Evolutionary conservation across 2,329 filamentous ascomycete genomes (phyloP), one percentile per base, ranked within the genome.

Genomic region (Aspergillus calidoustus): DNA sequence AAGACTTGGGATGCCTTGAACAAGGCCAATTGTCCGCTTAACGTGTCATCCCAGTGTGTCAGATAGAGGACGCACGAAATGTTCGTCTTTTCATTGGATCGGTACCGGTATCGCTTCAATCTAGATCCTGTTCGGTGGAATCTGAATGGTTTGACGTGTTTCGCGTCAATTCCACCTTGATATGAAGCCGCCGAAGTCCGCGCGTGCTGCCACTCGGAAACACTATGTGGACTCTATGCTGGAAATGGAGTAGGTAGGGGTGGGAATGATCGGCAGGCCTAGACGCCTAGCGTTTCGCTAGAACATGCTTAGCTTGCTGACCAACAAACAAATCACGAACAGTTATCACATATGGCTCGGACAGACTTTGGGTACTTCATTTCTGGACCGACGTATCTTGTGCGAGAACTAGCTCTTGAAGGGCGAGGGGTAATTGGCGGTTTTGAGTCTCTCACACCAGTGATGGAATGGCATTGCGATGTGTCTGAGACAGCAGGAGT

Each of bases 211-310:
- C 44, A 47, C 44, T 22, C 44, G 9, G 23, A 19, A 8, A 22
- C 44, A 47, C 11, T 19, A 47, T 17, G 25, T 7, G 25, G 25
- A 28, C 25, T 4, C 17, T 47, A 47, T 8, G 17, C 44, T 47
- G n/a, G 15, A 19, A 19, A 11, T 4, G 44, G 44, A 47, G 9
- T 46, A 55, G 30, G 34, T 13, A 25, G 31, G 50, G 34, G 44
- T 47, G 25, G 28, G 15, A 59, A 44, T 22, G 59, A 57, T 57
- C 54, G 54, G 47, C 54, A 23, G 50, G 15, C 13, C 50, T 54
- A 59, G 49, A 47, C 25, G 11, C 22, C 25, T 53, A 59, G 34
- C n/a, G 38, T 38, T 4, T 43, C 6, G 47, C 28, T 49, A 56
- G 54, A 56, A 13, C 28, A 38, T 15, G 23, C 17, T 56, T 56